Conservation (phyloP, 352 stramenopile species). For the Thraustochytrium striatum region DNA sequence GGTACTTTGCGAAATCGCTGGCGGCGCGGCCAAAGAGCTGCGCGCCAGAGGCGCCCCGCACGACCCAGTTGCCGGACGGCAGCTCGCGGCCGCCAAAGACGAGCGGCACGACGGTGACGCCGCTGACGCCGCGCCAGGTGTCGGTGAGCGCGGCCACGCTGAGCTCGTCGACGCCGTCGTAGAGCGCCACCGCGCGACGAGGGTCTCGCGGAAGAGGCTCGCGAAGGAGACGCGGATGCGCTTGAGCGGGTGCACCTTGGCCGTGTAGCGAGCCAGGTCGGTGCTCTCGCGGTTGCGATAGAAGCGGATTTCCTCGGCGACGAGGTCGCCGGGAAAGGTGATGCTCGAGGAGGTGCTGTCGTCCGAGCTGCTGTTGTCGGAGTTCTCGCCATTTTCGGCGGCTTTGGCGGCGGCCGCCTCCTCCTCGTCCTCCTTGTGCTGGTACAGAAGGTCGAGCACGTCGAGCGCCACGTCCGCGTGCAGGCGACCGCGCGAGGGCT, state of each 20-base stretch:
- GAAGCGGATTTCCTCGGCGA: conserved; percentile 26
- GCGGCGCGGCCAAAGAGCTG: no score
- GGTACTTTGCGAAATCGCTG: no score
- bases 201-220: background rate
- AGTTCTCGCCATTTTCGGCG: no score
- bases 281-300: background rate
- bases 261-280: background rate
- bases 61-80: no score
- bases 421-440: background rate
- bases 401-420: no score
- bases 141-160: conserved; percentile 13
- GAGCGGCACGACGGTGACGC: background rate
- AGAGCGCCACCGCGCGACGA: conserved; percentile 20
- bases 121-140: background rate
- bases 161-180: conserved; percentile 36
- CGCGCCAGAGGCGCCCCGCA: no score
- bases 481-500: no score
- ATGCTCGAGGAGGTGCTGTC: no score
- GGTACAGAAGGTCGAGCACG: background rate
- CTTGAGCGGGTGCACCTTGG: background rate
- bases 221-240: background rate
- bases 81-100: no score
- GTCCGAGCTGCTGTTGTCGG: no score
- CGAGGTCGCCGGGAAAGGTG: conserved; percentile 13
- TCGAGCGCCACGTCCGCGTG: background rate